These are phyloP conservation scores for Starmerella roubikii DNA, from an alignment of 805 yeast species.

Conservation along the genomic window DNA sequence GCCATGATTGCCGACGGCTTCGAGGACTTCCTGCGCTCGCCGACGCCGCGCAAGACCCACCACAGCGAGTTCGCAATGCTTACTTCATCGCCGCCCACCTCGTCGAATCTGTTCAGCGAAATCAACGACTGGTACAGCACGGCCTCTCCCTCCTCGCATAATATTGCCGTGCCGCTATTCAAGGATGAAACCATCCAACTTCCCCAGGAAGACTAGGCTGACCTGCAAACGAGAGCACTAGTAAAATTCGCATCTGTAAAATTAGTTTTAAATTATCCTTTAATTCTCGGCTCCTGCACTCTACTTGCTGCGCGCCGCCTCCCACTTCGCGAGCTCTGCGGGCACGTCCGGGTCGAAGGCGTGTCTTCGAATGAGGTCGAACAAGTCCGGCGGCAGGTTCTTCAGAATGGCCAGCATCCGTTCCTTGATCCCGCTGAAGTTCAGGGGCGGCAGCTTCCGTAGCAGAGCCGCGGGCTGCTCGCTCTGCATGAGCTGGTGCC, in stretches of 20 bases:
- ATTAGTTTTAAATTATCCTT: background rate
- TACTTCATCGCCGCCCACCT: conserved; percentile 18
- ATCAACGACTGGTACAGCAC: conserved; percentile 11
- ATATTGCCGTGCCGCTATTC: background rate
- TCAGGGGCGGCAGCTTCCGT: conserved; percentile 56
- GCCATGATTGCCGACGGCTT: conserved; percentile 11
- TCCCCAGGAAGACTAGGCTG: background rate
- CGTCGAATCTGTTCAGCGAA: conserved; percentile 17
- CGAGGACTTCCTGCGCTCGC: conserved; percentile 15
- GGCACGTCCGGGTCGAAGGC: conserved; percentile 34
- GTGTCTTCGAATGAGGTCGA: conserved; percentile 50
- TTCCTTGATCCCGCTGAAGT: conserved; percentile 62
- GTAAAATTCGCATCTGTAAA: background rate
- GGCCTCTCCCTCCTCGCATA: background rate
- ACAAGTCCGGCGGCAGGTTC: conserved; percentile 52
- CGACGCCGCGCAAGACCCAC: conserved; percentile 11
- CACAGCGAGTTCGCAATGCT: conserved; percentile 4
- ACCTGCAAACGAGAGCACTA: background rate
- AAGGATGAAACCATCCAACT: background rate
- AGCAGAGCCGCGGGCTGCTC: conserved; percentile 60
- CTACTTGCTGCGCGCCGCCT: too few relatives aligned
- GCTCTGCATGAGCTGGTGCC: conserved; percentile 47
- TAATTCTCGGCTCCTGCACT: too few relatives aligned
- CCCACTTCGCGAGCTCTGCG: conserved; percentile 5
- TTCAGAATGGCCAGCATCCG: conserved; percentile 69